Evolutionary conservation across 1,284 basidiomycete genomes (phyloP), one percentile per base, ranked within the genome.

Genomic region (Ganoderma sinense): DNA sequence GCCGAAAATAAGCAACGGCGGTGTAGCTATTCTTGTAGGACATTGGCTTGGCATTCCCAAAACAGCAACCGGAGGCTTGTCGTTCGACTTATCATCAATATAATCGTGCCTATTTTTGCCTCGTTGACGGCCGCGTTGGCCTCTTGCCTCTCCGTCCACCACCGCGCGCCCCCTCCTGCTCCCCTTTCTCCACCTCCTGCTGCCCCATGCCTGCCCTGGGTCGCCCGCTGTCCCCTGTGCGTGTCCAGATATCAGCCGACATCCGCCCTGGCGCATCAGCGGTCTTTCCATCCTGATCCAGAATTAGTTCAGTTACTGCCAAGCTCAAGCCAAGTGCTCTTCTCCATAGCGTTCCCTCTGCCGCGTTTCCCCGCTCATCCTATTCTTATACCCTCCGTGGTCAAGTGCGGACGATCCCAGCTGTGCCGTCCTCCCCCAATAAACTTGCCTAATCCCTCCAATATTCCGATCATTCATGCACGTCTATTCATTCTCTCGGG

Each of bases 1-100:
- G 66, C 70, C 69, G 59, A 70, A 74, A 74, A 74, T 74, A 74
- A 72, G 73, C 70, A 73, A 70, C 62, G 68, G 70, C 61, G 68
- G 62, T 70, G 67, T 60, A 51, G 40, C 73, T 74, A 74, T 71
- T 71, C 69, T 70, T 74, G 64, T 31, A 53, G n/a, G 6, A 61
- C 53, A 58, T 70, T 61, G 69, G 73, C 73, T 74, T 74, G 73
- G 73, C 73, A 74, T 58, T 65, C 73, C 68, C 63, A 66, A 73
- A 69, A 68, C 53, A 68, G 72, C 70, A 71, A 43, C 29, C 64
- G 68, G 53, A 59, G 71, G 65, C 68, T 73, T 70, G 70, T 70
- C 70, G 62, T 67, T 56, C 68, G 56, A 69, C 69, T 71, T 67
- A 69, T 71, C 72, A 62, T 69, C 72, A 63, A 73, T 69, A 61